Evolutionary conservation across 345 rosid species (phyloP), one percentile per base, ranked within the genome.

Genomic region (Syzygium jambos): DNA sequence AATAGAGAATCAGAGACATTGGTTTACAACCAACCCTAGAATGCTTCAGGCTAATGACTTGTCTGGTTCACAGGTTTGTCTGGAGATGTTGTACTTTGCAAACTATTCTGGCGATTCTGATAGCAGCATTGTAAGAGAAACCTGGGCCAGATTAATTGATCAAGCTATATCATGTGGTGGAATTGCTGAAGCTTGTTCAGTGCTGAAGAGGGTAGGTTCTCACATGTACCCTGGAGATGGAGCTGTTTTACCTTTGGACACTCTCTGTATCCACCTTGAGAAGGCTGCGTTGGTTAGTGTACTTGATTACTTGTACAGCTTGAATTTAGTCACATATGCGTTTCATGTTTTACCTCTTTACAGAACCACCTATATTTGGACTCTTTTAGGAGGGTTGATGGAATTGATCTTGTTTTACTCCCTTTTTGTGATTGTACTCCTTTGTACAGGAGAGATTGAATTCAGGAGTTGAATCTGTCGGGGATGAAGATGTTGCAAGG

Each of bases 61-160:
- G 89, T 78, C 52, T 87, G 91, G 91, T 84, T 92, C 89, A 87
- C 94, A 96, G 99, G 91, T 94, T 88, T 96, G 99, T 92, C 91
- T 95, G 87, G 98, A 96, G 90, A 96, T 96, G 96, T 95, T 98
- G 73, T 95, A 96, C 92, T 96, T 98, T 84, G 98, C 99, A 87
- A 98, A 93, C 93, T 96, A 95, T 90, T 91, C 97, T 49, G 98
- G 98, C 85, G 99, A 96, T 89, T 91, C 97, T 90, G 99, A 96
- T 88, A 96, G 95, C 91, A 98, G 95, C 93, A 94, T 98, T 59
- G 88, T 96, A 88, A 95, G 97, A 86, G 99, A 98, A 92, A 96
- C 98, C 84, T 96, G 99, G 98, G 97, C 97, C 88, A 93, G 98
- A 91, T 95, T 98, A 38, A 93, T 98, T 9, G 98, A 96, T 92